phyloP scores from a whole-genome alignment of 805 yeast genomes.

The Ogataea nitratoaversa region DNA sequence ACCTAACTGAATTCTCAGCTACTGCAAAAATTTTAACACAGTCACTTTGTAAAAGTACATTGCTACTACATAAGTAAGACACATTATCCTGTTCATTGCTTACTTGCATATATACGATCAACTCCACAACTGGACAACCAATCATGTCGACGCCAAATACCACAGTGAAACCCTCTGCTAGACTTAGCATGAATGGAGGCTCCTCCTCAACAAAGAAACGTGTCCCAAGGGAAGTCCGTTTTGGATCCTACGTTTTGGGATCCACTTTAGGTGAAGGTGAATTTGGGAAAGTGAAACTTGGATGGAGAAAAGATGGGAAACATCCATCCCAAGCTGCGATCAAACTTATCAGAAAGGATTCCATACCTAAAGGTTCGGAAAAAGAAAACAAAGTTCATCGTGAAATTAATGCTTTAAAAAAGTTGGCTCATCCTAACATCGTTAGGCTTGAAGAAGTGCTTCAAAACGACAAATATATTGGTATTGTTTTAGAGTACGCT shows the following conservation, averaged over 20 bases:
- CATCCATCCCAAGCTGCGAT: conserved; percentile 87
- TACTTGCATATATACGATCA: too few species aligned
- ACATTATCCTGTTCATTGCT: too few species aligned
- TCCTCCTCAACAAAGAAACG: conserved; percentile 26
- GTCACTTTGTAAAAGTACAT: too few species aligned
- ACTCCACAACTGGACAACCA: neutral
- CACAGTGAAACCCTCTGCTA: conserved; percentile 12
- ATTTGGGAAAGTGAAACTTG: conserved; percentile 94
- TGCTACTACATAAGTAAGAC: too few species aligned
- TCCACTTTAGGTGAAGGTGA: conserved; percentile 97
- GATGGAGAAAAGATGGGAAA: conserved; percentile 86
- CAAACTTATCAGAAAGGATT: conserved; percentile 83
- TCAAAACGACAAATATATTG: conserved; percentile 91
- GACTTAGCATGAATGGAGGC: conserved; percentile 18
- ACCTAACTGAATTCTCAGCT: neutral
- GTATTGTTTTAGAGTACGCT: conserved; percentile 94
- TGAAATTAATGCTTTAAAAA: conserved; percentile 86
- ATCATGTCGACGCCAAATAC: conserved; percentile 5
- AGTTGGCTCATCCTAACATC: conserved; percentile 88
- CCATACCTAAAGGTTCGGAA: conserved; percentile 81
- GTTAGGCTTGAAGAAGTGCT: conserved; percentile 88
- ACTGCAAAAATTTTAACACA: too few species aligned
- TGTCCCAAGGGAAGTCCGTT: conserved; percentile 64
- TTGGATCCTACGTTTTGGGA: conserved; percentile 88
- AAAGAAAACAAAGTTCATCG: conserved; percentile 86